phyloP scores from a whole-genome alignment of 495 filamentous ascomycete genomes.

The Talaromyces trachyspermus region DNA sequence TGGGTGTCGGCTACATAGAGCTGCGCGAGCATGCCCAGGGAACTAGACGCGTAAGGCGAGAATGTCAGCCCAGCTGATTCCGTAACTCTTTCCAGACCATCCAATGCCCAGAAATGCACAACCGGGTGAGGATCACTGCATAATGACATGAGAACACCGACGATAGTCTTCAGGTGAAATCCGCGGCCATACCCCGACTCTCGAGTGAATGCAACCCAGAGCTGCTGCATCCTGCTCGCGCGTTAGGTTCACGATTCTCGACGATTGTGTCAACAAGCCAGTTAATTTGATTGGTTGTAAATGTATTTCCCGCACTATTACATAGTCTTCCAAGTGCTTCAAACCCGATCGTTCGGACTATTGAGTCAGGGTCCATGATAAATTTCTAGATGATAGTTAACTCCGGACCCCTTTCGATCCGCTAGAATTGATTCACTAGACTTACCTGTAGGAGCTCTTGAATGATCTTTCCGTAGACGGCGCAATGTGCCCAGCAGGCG shows the following conservation, averaged over 20 bases:
- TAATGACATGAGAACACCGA: slow-evolving; percentile 89
- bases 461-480: slow-evolving; percentile 76
- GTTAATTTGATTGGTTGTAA: slow-evolving; percentile 84
- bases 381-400: slow-evolving; percentile 44
- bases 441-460: slow-evolving; percentile 71
- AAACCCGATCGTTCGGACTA: slow-evolving; percentile 76
- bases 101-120: slow-evolving; percentile 93
- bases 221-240: slow-evolving; percentile 91
- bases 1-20: slow-evolving; percentile 88
- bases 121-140: slow-evolving; percentile 93
- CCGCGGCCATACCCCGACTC: slow-evolving; percentile 99
- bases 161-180: slow-evolving; percentile 93
- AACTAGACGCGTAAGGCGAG: slow-evolving; percentile 79
- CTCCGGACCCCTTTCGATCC: too few species aligned
- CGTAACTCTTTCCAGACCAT: slow-evolving; percentile 77
- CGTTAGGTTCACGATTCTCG: slow-evolving; percentile 83
- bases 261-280: slow-evolving; percentile 91
- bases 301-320: slow-evolving; percentile 76
- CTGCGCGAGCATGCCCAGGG: slow-evolving; percentile 86
- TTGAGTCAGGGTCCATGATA: slow-evolving; percentile 73
- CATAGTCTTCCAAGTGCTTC: slow-evolving; percentile 88
- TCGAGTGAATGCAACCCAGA: slow-evolving; percentile 85
- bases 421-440: too few species aligned
- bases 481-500: slow-evolving; percentile 65
- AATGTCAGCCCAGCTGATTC: slow-evolving; percentile 92